A percentile compares a stretch with the other conserved stretches of the same genome.
phyloP scores from a whole-genome alignment of 352 stramenopile genomes.

The Stephanocyclus meneghinianus region DNA sequence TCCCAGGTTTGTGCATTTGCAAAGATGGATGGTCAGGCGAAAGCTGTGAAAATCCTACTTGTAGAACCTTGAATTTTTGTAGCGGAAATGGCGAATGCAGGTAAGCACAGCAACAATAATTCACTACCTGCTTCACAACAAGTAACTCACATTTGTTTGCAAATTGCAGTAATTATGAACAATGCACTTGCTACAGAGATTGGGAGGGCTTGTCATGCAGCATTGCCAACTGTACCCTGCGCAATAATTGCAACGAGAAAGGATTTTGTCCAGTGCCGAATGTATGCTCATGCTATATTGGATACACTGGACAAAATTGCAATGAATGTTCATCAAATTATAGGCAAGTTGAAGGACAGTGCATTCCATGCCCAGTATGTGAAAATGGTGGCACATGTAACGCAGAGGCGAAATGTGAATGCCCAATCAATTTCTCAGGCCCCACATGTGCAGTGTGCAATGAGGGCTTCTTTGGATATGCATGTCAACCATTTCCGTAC shows the following conservation, averaged over 20 bases:
- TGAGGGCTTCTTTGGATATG: conserved; percentile 1
- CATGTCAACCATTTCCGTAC: neutral
- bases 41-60: conserved; percentile 2
- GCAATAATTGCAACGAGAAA: conserved; percentile 8
- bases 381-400: conserved; percentile 3
- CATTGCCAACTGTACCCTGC: conserved; percentile 1
- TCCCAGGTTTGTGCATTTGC: conserved; percentile 6
- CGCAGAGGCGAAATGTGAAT: neutral
- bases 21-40: conserved; percentile 7
- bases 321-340: conserved; percentile 12
- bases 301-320: conserved; percentile 3
- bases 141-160: neutral
- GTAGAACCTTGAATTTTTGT: conserved; percentile 5
- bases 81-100: conserved; percentile 10
- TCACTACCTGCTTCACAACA: too few species aligned
- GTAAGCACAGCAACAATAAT: neutral
- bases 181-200: neutral
- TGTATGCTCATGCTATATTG: neutral
- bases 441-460: neutral
- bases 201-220: conserved; percentile 2
- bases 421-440: neutral
- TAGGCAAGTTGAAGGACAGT: neutral
- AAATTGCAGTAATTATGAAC: neutral
- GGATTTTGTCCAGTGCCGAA: neutral
- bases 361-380: neutral